Base-by-base conservation (phyloP, 306 rosid genomes). In the Glycine latifolia region DNA sequence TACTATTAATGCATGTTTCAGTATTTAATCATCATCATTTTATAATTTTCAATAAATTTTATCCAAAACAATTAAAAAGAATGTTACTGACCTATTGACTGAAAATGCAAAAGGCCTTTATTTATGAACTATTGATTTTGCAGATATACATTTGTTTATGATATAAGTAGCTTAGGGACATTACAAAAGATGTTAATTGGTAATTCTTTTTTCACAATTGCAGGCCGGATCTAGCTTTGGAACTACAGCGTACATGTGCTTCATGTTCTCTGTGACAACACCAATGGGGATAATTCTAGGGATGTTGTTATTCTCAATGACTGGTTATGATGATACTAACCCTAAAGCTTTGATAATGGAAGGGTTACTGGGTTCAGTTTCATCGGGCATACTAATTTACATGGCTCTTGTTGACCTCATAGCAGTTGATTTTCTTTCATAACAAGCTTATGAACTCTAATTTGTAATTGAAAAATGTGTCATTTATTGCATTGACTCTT, bases 181-280 rank as follows among this genome's bases (percentile, higher is more conserved):
- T 35, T 35, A 35, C 39, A 11, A 49, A 71, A 12, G 33, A 52
- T 31, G 62, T 31, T 52, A 4, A 52, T 13, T 3, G 20, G 59
- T 49, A 26, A 11, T 10, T 71, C 2, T 71, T 1, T 26, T 10
- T 26, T 26, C 31, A 26, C 31, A 26, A 26, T 48, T 77, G 78
- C 94, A 93, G 96, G 97, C 94, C 0, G 96, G 92, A 1, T 91
- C 91, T 80, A 87, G 89, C 50, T 82, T 91, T 8, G 85, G 87
- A 48, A 93, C 97, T 9, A 91, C 90, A 0, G 91, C 92, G 0
- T 91, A 93, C 67, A 93, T 93, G 97, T 91, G 96, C 65, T 89
- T 91, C 78, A 88, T 93, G 97, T 93, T 93, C 87, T 87, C 97
- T 0, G 97, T 91, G 80, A 93, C 97, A n/a, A 93, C 94, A 0